These are phyloP conservation scores for Sugiyamaella lignohabitans DNA, from an alignment of 805 yeast genomes.

Conservation along the genomic window DNA sequence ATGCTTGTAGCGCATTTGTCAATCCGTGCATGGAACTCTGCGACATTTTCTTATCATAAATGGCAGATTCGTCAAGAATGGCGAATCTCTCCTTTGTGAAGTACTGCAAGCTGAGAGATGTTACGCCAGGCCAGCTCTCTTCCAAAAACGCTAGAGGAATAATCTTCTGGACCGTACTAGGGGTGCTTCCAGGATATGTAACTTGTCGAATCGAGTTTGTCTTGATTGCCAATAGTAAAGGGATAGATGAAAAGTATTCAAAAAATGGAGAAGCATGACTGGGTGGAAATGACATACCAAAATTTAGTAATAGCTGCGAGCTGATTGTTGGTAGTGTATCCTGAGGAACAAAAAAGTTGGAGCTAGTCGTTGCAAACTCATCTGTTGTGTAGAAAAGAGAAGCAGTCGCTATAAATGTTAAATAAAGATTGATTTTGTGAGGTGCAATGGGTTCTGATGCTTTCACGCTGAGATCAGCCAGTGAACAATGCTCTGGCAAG, in stretches of 20 bases:
- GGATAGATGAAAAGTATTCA: constrained; percentile 8
- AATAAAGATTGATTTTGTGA: neutral
- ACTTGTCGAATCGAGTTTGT: neutral
- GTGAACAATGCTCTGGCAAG: constrained; percentile 10
- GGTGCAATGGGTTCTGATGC: constrained; percentile 1
- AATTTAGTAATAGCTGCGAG: constrained; percentile 2
- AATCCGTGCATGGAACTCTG: neutral
- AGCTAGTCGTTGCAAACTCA: neutral
- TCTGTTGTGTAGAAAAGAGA: constrained; percentile 2
- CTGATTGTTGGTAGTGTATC: constrained; percentile 2
- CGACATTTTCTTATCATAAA: neutral
- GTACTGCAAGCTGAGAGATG: neutral
- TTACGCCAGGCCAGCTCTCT: constrained; percentile 5
- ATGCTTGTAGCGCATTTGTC: constrained; percentile 2
- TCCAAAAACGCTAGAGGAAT: neutral
- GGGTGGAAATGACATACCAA: constrained; percentile 1
- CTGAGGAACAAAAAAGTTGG: constrained; percentile 2
- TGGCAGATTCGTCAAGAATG: neutral
- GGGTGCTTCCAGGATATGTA: neutral
- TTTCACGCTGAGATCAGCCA: neutral
- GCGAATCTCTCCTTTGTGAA: neutral
- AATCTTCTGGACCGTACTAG: neutral
- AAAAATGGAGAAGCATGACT: constrained; percentile 1
- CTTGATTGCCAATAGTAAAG: neutral
- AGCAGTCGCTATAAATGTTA: constrained; percentile 3